phyloP scores from a whole-genome alignment of 768 basidiomycete species.

The Sporobolomyces roseus region DNA sequence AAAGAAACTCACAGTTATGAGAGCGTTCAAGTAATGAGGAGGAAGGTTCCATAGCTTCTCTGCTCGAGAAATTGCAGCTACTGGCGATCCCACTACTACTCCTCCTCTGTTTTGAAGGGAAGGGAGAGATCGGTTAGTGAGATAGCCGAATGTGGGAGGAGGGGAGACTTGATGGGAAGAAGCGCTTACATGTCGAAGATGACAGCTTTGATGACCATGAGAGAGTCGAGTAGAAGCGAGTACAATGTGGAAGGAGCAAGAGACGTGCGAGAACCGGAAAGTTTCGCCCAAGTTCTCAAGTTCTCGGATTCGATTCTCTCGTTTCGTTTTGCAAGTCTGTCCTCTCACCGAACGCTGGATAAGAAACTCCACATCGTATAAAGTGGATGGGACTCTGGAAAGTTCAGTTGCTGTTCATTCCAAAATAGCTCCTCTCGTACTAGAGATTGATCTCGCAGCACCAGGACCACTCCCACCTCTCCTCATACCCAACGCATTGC shows the following conservation, averaged over 20 bases:
- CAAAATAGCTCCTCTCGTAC: neutral
- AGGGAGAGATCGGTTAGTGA: neutral
- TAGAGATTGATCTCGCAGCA: neutral
- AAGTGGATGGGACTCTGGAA: neutral
- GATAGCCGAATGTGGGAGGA: neutral
- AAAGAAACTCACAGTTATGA: slow-evolving; percentile 24
- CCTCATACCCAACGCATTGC: neutral
- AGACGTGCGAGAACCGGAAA: too few species aligned
- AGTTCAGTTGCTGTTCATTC: neutral
- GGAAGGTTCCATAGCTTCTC: slow-evolving; percentile 23
- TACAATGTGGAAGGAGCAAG: too few species aligned
- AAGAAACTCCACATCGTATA: too few species aligned
- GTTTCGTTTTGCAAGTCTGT: too few species aligned
- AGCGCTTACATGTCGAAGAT: slow-evolving; percentile 37
- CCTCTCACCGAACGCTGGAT: neutral
- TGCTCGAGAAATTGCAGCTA: slow-evolving; percentile 11
- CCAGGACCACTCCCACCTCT: slow-evolving; percentile 15
- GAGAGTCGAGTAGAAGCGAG: neutral
- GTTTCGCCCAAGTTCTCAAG: too few species aligned
- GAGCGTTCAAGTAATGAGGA: slow-evolving; percentile 29
- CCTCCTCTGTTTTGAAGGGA: slow-evolving; percentile 19
- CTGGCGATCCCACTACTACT: slow-evolving; percentile 35
- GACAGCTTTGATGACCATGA: slow-evolving; percentile 22
- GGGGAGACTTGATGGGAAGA: neutral
- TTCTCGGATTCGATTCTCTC: too few species aligned